These are phyloP conservation scores for Fusarium sp. DNA, from an alignment of 2,329 filamentous ascomycete genomes.

Conservation along the genomic window DNA sequence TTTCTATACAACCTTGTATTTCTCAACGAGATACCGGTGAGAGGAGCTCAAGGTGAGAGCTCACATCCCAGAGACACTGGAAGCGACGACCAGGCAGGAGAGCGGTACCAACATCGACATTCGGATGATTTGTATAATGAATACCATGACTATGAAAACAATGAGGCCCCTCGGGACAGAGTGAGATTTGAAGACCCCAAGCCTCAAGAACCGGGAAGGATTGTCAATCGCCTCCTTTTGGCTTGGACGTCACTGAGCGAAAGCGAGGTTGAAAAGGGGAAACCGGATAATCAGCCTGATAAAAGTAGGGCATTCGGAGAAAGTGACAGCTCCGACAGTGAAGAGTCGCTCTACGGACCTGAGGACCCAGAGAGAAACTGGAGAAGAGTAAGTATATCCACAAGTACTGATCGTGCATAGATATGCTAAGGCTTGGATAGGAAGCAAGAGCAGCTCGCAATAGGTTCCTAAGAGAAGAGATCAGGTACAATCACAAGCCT, in stretches of 20 bases:
- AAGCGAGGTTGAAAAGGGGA: slow-evolving; percentile 1
- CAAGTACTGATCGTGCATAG: neutral
- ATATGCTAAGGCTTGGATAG: neutral
- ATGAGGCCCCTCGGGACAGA: neutral
- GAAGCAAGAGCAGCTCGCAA: neutral
- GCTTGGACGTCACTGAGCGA: slow-evolving; percentile 21
- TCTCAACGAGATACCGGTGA: neutral
- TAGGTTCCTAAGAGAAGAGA: neutral
- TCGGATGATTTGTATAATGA: neutral
- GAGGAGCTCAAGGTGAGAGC: fast-evolving
- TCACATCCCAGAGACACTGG: no score
- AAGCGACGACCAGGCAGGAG: neutral
- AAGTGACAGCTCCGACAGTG: neutral
- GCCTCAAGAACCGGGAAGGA: neutral
- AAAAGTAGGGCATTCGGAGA: no score
- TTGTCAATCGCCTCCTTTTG: slow-evolving; percentile 13
- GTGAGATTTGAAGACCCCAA: neutral
- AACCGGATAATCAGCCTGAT: neutral
- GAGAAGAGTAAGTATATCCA: neutral
- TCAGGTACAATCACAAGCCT: neutral
- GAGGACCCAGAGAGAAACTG: neutral
- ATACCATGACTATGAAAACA: neutral
- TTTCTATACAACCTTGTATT: slow-evolving; percentile 25
- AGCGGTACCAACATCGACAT: neutral
- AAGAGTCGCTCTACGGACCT: neutral